Percentiles rank a stretch among this genome's conserved stretches.
phyloP scores from a whole-genome alignment of 345 rosid genomes.

The Acer negundo region DNA sequence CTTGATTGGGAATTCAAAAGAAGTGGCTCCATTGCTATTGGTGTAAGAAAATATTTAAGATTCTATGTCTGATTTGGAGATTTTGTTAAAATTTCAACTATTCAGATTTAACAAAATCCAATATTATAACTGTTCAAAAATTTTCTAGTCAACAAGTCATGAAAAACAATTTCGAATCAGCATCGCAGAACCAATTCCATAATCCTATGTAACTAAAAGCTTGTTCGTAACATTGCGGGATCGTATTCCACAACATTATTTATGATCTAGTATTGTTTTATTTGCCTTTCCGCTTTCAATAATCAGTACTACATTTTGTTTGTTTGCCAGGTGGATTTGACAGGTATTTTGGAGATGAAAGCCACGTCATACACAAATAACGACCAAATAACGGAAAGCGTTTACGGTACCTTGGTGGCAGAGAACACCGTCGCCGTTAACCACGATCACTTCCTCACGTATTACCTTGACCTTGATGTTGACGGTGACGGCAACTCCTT shows the following conservation, averaged over 20 bases:
- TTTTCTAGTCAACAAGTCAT: no score
- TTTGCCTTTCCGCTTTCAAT: no score
- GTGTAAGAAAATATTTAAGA: conserved; percentile 39
- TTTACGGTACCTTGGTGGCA: conserved; percentile 63
- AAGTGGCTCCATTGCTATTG: conserved; percentile 63
- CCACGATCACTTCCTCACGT: conserved; percentile 80
- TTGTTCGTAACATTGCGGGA: no score
- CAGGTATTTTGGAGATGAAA: conserved; percentile 64
- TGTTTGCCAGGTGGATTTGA: conserved; percentile 53
- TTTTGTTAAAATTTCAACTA: no score
- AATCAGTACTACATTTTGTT: background rate
- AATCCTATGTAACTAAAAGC: no score
- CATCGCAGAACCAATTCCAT: no score
- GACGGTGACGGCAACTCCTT: conserved; percentile 76
- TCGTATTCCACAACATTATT: no score
- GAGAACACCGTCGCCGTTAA: conserved; percentile 68
- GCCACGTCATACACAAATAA: conserved; percentile 49
- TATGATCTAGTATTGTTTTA: no score
- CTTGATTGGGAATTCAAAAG: conserved; percentile 82
- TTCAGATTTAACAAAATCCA: no score
- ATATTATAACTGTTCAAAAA: background rate
- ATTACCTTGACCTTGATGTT: conserved; percentile 75
- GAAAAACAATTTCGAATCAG: no score
- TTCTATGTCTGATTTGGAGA: no score
- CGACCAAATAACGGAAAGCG: conserved; percentile 42